Evolutionary conservation across 306 rosid species (phyloP).

Genomic region (Cucurbita argyrosperma): DNA sequence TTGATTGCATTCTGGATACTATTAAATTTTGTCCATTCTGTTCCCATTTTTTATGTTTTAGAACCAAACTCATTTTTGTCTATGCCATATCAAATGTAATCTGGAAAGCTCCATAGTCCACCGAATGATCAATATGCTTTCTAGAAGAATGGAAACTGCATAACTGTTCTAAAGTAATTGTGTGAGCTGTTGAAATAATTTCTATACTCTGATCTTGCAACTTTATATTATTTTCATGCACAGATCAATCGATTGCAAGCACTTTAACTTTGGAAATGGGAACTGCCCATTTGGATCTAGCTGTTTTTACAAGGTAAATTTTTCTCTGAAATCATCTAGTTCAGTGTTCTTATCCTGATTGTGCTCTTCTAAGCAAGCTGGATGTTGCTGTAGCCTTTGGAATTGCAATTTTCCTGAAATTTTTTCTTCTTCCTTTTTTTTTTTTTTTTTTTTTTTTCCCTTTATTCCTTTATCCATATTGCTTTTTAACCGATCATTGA

Average conservation of each 20-base stretch:
- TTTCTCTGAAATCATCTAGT: not conserved
- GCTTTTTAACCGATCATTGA: not conserved
- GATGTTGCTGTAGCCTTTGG: not conserved
- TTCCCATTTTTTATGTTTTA: not conserved
- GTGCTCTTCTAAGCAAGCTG: not conserved
- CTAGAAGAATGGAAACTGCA: not conserved
- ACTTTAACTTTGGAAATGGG: slow-evolving; percentile 92
- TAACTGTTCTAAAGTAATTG: not conserved
- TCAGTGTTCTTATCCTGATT: not conserved
- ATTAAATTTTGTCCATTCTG: not conserved
- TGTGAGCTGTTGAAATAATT: not conserved
- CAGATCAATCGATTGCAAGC: slow-evolving; percentile 97
- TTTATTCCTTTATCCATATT: not conserved
- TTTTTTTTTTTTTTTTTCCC: not conserved
- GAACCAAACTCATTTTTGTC: not conserved
- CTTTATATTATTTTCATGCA: not conserved
- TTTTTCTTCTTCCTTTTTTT: not conserved
- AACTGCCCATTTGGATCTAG: slow-evolving; percentile 93
- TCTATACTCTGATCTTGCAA: not conserved
- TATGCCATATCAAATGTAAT: not conserved
- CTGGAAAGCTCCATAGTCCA: not conserved
- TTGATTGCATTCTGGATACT: not conserved
- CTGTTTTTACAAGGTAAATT: slow-evolving; percentile 88
- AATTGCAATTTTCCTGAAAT: not conserved
- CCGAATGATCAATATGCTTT: not conserved